Conservation (phyloP, 2,329 filamentous ascomycete genomes). For the Aspergillus unguis region DNA sequence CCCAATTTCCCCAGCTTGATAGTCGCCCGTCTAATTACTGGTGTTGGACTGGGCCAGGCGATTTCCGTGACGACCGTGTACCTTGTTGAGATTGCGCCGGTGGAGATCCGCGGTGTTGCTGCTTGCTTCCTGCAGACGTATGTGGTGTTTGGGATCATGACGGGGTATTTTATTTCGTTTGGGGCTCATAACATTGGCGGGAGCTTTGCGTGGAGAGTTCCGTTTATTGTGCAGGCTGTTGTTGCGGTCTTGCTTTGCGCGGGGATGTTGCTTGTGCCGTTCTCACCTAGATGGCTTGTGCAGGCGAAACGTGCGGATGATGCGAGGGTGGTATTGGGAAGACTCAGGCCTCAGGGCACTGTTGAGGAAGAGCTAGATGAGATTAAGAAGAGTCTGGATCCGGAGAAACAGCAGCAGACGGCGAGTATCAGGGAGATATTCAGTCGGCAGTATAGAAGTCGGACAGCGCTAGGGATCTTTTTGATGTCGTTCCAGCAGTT, state of each 20-base stretch:
- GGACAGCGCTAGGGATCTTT: slow-evolving; percentile 12
- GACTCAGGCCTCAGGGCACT: neutral
- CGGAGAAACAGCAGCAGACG: slow-evolving; percentile 8
- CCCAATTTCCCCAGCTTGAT: slow-evolving; percentile 14
- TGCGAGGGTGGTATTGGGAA: slow-evolving; percentile 5
- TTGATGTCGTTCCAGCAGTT: slow-evolving; percentile 17
- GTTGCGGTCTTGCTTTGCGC: slow-evolving; percentile 4
- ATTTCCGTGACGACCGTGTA: slow-evolving; percentile 17
- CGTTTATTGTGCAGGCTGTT: slow-evolving; percentile 13
- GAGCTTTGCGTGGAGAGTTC: slow-evolving; percentile 10
- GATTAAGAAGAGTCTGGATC: slow-evolving; percentile 19
- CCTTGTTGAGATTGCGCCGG: slow-evolving; percentile 15
- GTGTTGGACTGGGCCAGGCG: slow-evolving; percentile 13
- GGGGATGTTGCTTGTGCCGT: slow-evolving; percentile 11
- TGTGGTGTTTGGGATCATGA: slow-evolving; percentile 15
- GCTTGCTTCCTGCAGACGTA: slow-evolving; percentile 15
- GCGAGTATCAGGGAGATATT: slow-evolving; percentile 15
- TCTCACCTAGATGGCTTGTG: slow-evolving; percentile 15
- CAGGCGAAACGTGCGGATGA: slow-evolving; percentile 9
- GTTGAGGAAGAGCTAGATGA: slow-evolving; percentile 15
- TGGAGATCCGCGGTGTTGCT: slow-evolving; percentile 11
- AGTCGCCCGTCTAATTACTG: slow-evolving; percentile 13
- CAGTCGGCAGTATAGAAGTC: slow-evolving; percentile 13
- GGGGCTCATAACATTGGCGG: slow-evolving; percentile 11
- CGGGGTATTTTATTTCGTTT: slow-evolving; percentile 14